Percentiles rank a stretch among this genome's conserved stretches.
Conservation (phyloP, 1,284 basidiomycete genomes). For the Ganoderma boninense region DNA sequence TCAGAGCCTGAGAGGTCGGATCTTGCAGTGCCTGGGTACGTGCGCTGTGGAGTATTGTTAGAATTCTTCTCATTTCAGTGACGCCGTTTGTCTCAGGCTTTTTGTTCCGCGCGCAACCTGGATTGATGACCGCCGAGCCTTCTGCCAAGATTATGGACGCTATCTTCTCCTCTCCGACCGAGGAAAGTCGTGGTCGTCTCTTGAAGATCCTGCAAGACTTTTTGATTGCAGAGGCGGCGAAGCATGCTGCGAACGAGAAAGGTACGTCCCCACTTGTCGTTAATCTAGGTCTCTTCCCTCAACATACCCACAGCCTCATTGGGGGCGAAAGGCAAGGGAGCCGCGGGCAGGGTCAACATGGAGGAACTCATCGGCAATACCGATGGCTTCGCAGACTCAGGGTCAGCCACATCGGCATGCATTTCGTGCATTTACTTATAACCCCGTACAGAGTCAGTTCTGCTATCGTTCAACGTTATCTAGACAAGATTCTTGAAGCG, state of each 20-base stretch:
- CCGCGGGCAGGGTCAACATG: conserved; percentile 77
- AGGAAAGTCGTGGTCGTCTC: conserved; percentile 77
- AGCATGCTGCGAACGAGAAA: conserved; percentile 75
- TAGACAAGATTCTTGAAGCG: conserved; percentile 83
- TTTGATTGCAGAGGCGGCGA: conserved; percentile 80
- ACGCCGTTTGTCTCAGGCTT: conserved; percentile 61
- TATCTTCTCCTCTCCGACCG: conserved; percentile 78
- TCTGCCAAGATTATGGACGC: conserved; percentile 90
- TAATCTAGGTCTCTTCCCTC: neutral
- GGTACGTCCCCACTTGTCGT: conserved; percentile 46
- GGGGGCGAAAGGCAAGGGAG: conserved; percentile 55
- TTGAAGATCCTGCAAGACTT: conserved; percentile 93
- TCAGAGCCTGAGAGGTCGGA: conserved; percentile 62
- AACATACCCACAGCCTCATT: conserved; percentile 21
- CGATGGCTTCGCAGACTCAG: conserved; percentile 94
- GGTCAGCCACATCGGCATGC: conserved; percentile 57
- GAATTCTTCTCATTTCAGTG: neutral
- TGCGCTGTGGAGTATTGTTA: neutral
- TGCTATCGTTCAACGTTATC: conserved; percentile 92
- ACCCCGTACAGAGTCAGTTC: conserved; percentile 81
- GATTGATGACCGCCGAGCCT: conserved; percentile 81
- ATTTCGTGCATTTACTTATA: neutral
- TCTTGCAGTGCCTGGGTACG: conserved; percentile 85
- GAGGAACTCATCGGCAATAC: conserved; percentile 94
- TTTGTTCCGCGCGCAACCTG: conserved; percentile 92